Base-by-base conservation (phyloP, 2,329 filamentous ascomycete genomes). In the Stagonosporopsis vannaccii region DNA sequence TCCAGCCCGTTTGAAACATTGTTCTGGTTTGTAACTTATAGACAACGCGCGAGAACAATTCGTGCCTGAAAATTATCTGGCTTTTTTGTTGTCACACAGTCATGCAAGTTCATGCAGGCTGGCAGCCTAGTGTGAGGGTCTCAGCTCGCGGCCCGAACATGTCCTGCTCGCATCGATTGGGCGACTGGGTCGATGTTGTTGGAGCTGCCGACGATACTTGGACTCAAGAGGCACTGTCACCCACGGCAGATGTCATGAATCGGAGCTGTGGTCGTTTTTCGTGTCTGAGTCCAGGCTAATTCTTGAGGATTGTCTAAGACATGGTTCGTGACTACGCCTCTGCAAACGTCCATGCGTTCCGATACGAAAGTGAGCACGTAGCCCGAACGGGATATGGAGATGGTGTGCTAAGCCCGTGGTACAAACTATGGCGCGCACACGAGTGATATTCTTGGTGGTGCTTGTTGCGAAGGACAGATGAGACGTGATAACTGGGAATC, bases 71-170 rank as follows among this genome's bases (percentile, higher is more conserved):
- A 7, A n/a, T 13, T 25, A 11, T 40, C 19, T 40, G 20, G 19
- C 20, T 26, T 26, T 22, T 42, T 22, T 8, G 26, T 30, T 25
- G 53, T 56, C 11, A 20, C 37, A 56, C 20, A 26, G 44, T 19
- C 39, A 49, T 45, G 45, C 40, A 26, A 42, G 42, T 26, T 15
- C 36, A 42, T 47, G 42, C 42, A 37, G 30, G 28, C 41, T 42
- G 11, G 35, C 13, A 23, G 36, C 36, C 23, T 25, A 42, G 40
- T 28, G 40, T 50, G 40, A 50, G 26, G 46, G 36, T 56, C 22
- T 42, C 42, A 51, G 17, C 5, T 45, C 35, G 15, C 42, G 42
- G 36, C 32, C 53, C 47, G 53, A 56, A 35, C 53, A 56, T 56
- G 23, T 51, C 53, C 53, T 47, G 42, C 32, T 41, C 30, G 26